Conservation (phyloP, 306 rosid genomes). For the Prunus salicina region DNA sequence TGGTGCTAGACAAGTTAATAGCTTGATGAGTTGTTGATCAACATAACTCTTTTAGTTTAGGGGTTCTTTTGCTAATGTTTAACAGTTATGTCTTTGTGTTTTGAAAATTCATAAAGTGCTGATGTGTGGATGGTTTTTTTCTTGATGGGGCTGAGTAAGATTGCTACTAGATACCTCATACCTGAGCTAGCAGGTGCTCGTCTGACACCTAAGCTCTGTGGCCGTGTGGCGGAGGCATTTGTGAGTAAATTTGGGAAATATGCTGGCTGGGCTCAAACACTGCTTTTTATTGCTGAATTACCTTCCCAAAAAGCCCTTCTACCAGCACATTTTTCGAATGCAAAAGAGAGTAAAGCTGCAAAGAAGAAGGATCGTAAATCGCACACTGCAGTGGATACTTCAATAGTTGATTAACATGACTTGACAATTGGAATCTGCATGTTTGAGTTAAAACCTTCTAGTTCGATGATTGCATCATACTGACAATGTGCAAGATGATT, state of each 20-base stretch:
- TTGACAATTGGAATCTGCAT: not conserved
- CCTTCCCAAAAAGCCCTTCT: slow-evolving; percentile 73
- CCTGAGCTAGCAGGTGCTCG: slow-evolving; percentile 95
- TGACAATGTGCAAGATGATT: not conserved
- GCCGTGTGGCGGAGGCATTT: slow-evolving; percentile 85
- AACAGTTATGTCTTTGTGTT: not conserved
- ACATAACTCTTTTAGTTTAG: not conserved
- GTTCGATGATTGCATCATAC: not conserved
- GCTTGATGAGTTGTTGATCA: not conserved
- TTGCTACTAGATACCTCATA: slow-evolving; percentile 76
- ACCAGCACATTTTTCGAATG: slow-evolving; percentile 45
- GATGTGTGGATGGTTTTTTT: slow-evolving; percentile 10
- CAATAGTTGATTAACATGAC: not conserved
- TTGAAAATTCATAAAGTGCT: slow-evolving; percentile 10
- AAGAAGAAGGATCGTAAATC: slow-evolving; percentile 33
- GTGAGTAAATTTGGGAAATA: slow-evolving; percentile 79
- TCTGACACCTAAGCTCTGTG: slow-evolving; percentile 67
- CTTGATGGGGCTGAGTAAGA: slow-evolving; percentile 47
- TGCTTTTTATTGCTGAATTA: slow-evolving; percentile 84
- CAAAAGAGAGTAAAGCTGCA: slow-evolving; percentile 32
- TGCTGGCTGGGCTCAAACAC: slow-evolving; percentile 98
- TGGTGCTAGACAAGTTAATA: not conserved
- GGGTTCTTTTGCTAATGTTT: not conserved
- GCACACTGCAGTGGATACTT: slow-evolving; percentile 24
- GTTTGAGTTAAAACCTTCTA: not conserved